phyloP scores from a whole-genome alignment of 371 early-diverging fungal genomes.

The Mucor plumbeus region DNA sequence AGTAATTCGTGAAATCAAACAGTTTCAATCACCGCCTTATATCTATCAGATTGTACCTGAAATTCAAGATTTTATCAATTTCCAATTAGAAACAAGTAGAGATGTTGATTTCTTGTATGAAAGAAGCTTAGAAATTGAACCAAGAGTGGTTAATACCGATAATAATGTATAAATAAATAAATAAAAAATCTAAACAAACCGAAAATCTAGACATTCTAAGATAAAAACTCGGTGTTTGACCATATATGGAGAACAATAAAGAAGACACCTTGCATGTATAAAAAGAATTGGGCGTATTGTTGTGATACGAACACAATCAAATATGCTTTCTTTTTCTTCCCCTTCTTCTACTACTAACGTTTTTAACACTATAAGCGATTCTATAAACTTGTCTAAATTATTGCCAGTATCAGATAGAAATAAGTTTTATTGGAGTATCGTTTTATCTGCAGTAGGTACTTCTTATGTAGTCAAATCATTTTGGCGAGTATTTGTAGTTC shows the following conservation, averaged over 20 bases:
- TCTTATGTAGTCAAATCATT: background rate
- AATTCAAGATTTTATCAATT: conserved; percentile 80
- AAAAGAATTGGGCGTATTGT: background rate
- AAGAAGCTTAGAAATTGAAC: conserved; percentile 72
- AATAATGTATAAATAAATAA: conserved; percentile 12
- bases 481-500: conserved; percentile 19
- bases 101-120: conserved; percentile 74
- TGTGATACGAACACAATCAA: background rate
- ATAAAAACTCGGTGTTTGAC: conserved; percentile 17
- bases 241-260: conserved; percentile 15
- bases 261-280: background rate
- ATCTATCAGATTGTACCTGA: conserved; percentile 75
- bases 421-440: background rate
- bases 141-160: conserved; percentile 39
- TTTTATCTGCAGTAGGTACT: background rate
- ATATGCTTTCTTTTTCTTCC: background rate
- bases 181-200: background rate
- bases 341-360: too few species aligned
- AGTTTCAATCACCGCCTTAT: conserved; percentile 90
- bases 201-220: background rate
- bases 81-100: conserved; percentile 60
- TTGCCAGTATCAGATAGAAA: background rate
- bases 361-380: background rate
- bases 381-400: background rate
- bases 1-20: conserved; percentile 91